Percentiles rank a stretch among this genome's conserved stretches.
phyloP scores from a whole-genome alignment of 2,329 filamentous ascomycete species.

The Stemphylium vesicarium region DNA sequence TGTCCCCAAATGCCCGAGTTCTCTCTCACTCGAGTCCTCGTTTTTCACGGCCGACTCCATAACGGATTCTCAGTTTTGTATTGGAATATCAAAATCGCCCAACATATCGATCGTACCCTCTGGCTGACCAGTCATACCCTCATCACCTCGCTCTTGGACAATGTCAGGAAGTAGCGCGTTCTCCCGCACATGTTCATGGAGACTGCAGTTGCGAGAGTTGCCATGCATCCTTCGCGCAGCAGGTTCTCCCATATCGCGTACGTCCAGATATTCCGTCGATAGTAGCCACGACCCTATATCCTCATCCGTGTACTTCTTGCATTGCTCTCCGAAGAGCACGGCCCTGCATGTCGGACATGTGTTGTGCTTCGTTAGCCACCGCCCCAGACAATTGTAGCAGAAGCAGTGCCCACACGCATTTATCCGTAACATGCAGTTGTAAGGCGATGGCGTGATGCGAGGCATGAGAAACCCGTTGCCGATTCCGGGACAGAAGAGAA shows the following conservation, averaged over 20 bases:
- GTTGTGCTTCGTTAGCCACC: not conserved
- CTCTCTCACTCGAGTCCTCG: no score
- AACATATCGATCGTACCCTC: no score
- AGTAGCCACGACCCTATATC: not conserved
- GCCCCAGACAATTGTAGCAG: constrained; percentile 2
- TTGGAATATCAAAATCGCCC: no score
- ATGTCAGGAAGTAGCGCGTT: not conserved
- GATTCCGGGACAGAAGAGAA: not conserved
- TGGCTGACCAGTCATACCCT: no score
- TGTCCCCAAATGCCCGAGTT: no score
- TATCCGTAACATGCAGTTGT: not conserved
- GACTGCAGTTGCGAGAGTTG: not conserved
- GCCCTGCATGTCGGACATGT: constrained; percentile 6
- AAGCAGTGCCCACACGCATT: constrained; percentile 4
- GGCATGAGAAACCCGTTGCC: not conserved
- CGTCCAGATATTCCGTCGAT: not conserved
- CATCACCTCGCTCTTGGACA: no score
- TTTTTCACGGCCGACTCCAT: no score
- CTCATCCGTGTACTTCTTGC: not conserved
- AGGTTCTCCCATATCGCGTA: not conserved
- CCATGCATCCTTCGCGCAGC: not conserved
- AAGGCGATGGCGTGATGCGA: not conserved
- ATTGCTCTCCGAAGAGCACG: not conserved
- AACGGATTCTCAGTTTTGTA: no score
- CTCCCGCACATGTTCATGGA: not conserved